These are phyloP conservation scores for Diaporthe amygdali DNA, from an alignment of 2,329 filamentous ascomycete species.

Conservation along the genomic window DNA sequence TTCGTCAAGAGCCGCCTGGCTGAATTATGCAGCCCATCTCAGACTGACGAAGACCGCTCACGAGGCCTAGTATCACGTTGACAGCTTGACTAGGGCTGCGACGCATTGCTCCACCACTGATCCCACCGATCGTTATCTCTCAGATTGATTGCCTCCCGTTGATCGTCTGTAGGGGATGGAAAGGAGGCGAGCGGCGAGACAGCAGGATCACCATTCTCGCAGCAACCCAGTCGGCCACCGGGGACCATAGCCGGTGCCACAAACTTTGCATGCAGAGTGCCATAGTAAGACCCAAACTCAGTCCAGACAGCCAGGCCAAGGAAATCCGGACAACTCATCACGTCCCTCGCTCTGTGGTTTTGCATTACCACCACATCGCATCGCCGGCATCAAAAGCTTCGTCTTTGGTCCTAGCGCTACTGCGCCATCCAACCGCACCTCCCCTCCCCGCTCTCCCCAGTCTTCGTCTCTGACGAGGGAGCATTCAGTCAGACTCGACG, in stretches of 20 bases:
- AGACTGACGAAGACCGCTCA: not conserved
- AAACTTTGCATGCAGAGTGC: not conserved
- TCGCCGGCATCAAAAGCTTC: not conserved
- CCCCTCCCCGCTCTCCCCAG: not conserved
- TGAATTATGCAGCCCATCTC: not conserved
- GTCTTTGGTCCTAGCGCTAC: not conserved
- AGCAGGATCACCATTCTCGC: not conserved
- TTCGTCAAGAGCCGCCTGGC: not conserved
- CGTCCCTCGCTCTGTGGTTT: not conserved
- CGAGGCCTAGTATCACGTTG: constrained; percentile 5
- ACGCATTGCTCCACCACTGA: not conserved
- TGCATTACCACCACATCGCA: not conserved
- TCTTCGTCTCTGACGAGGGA: not conserved
- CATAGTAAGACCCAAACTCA: not conserved
- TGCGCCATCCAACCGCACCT: not conserved
- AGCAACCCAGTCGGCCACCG: not conserved
- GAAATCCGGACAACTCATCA: not conserved
- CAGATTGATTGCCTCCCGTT: not conserved
- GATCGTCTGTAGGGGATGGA: constrained; percentile 8
- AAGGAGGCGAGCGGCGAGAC: not conserved
- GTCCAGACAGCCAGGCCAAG: not conserved
- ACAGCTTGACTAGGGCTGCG: not conserved
- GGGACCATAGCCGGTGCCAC: constrained; percentile 1
- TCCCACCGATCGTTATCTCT: constrained; percentile 14
- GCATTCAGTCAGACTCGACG: constrained; percentile 1